phyloP scores from a whole-genome alignment of 2,329 filamentous ascomycete genomes.

The Kalaharituber pfeilii region DNA sequence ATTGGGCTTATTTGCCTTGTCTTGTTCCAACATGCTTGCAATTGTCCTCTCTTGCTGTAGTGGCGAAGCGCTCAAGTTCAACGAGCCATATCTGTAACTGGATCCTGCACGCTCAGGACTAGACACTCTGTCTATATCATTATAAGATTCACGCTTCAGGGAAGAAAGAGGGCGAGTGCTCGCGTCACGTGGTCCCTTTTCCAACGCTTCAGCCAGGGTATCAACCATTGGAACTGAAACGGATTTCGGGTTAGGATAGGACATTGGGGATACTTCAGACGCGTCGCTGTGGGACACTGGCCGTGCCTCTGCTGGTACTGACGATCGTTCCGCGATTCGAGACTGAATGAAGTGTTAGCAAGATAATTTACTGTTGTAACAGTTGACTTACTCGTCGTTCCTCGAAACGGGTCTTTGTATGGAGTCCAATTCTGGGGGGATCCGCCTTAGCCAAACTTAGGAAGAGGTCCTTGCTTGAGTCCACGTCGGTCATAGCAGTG shows the following conservation, averaged over 20 bases:
- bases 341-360: slow-evolving; percentile 3
- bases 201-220: slow-evolving; percentile 5
- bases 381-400: too few relatives aligned
- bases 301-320: slow-evolving; percentile 12
- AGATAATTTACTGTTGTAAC: slow-evolving; percentile 10
- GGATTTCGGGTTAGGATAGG: slow-evolving; percentile 12
- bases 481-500: slow-evolving; percentile 10
- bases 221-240: slow-evolving; percentile 12
- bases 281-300: slow-evolving; percentile 8
- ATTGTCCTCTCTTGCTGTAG: slow-evolving; percentile 8
- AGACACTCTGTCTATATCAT: not conserved
- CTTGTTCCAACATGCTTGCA: slow-evolving; percentile 14
- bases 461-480: slow-evolving; percentile 18
- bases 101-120: not conserved
- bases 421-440: slow-evolving; percentile 16
- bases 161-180: slow-evolving; percentile 10
- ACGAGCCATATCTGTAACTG: not conserved
- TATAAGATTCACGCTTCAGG: slow-evolving; percentile 14
- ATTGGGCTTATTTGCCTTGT: slow-evolving; percentile 8
- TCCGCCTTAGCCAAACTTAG: slow-evolving; percentile 21
- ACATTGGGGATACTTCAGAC: slow-evolving; percentile 6
- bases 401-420: slow-evolving; percentile 16
- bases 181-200: slow-evolving; percentile 7
- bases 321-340: slow-evolving; percentile 13
- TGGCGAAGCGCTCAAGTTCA: slow-evolving; percentile 11